Evolutionary conservation across 2,329 filamentous ascomycete species (phyloP).

Genomic region (Aspergillus versicolor): DNA sequence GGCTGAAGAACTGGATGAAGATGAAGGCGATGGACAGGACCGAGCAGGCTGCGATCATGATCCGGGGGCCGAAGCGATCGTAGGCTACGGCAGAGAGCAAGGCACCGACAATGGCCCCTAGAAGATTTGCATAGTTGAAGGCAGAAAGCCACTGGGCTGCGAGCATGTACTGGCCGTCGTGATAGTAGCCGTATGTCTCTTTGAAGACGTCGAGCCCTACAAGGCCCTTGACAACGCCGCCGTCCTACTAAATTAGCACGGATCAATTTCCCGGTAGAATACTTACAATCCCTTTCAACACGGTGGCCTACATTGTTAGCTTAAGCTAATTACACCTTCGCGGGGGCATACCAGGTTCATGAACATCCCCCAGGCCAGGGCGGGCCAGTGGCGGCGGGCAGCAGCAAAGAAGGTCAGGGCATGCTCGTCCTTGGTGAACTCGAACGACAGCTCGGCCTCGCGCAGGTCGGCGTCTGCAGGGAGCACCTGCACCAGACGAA

Average conservation of each 20-base stretch:
- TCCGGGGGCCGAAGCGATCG: conserved; percentile 29
- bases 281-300: conserved; percentile 21
- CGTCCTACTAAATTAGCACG: conserved; percentile 11
- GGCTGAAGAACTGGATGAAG: conserved; percentile 64
- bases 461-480: conserved; percentile 8
- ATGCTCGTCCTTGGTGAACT: conserved; percentile 27
- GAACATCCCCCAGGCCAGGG: conserved; percentile 26
- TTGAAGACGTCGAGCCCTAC: conserved; percentile 30
- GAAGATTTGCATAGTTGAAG: conserved; percentile 27
- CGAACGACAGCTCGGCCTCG: conserved; percentile 21
- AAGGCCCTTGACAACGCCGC: conserved; percentile 24
- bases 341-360: conserved; percentile 24
- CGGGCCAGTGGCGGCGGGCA: conserved; percentile 24
- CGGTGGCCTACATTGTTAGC: not conserved
- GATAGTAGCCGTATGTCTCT: conserved; percentile 27
- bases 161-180: conserved; percentile 24
- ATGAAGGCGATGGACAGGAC: conserved; percentile 48
- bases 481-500: conserved; percentile 18
- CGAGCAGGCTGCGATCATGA: conserved; percentile 26
- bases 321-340: too few species aligned
- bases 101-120: conserved; percentile 27
- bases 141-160: conserved; percentile 27
- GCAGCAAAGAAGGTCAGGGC: conserved; percentile 24
- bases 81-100: conserved; percentile 25
- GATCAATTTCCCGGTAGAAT: not conserved